Percentiles rank a stretch among this genome's conserved stretches.
phyloP scores from a whole-genome alignment of 208 protist genomes.

The Phytomonas serpens region DNA sequence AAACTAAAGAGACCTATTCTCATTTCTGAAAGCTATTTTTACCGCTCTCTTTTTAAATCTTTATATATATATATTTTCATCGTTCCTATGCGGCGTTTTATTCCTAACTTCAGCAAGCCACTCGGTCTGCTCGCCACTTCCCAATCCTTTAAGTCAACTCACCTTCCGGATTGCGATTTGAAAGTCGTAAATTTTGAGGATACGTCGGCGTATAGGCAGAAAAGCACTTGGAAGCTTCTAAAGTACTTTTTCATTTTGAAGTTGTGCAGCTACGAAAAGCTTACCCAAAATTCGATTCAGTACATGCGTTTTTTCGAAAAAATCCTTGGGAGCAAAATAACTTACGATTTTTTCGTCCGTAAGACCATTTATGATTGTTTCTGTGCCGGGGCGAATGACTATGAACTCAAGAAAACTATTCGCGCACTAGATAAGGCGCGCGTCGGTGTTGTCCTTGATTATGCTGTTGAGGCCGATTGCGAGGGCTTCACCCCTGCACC shows the following conservation, averaged over 20 bases:
- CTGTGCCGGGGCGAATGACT: slow-evolving; percentile 89
- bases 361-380: slow-evolving; percentile 92
- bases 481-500: slow-evolving; percentile 61
- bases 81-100: not conserved
- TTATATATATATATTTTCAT: slow-evolving; percentile 5
- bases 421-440: slow-evolving; percentile 47
- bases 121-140: not conserved
- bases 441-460: slow-evolving; percentile 93
- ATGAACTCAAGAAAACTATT: slow-evolving; percentile 78
- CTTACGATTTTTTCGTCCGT: slow-evolving; percentile 75
- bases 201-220: slow-evolving; percentile 45
- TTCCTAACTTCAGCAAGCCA: not conserved
- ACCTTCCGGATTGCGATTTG: slow-evolving; percentile 1
- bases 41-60: slow-evolving; percentile 7
- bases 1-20: not conserved
- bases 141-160: slow-evolving; percentile 11
- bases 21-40: not conserved
- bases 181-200: slow-evolving; percentile 52
- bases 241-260: slow-evolving; percentile 67
- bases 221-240: slow-evolving; percentile 62
- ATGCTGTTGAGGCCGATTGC: slow-evolving; percentile 90
- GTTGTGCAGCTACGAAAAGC: slow-evolving; percentile 48
- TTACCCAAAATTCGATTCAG: slow-evolving; percentile 69
- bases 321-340: slow-evolving; percentile 62
- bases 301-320: slow-evolving; percentile 65